phyloP scores from a whole-genome alignment of 768 basidiomycete genomes.

The Paxillus ammoniavirescens region DNA sequence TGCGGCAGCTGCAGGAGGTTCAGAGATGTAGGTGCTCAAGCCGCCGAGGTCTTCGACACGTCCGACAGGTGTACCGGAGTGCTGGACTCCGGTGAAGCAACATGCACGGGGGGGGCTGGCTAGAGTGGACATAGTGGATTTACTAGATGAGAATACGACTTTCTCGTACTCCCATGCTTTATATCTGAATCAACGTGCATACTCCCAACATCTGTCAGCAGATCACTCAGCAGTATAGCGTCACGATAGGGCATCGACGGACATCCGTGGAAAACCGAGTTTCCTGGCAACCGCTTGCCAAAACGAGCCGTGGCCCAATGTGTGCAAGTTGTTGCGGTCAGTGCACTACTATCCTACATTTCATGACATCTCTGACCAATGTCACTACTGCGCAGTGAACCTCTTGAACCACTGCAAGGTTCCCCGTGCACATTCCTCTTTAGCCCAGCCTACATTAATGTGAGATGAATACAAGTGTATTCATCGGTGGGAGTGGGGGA shows the following conservation, averaged over 20 bases:
- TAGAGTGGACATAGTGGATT: constrained; percentile 26
- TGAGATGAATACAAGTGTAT: background rate
- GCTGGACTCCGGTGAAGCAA: constrained; percentile 51
- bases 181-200: background rate
- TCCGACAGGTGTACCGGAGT: constrained; percentile 48
- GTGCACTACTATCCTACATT: constrained; percentile 3
- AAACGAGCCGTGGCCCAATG: background rate
- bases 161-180: background rate
- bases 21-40: constrained; percentile 53
- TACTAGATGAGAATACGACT: background rate
- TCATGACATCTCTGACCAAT: background rate
- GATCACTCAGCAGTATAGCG: background rate
- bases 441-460: constrained; percentile 49
- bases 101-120: constrained; percentile 45
- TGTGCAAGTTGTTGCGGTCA: too few relatives aligned
- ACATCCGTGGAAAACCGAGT: background rate
- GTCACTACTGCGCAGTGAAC: constrained; percentile 30
- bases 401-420: constrained; percentile 52
- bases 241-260: background rate
- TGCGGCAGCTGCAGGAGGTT: constrained; percentile 32
- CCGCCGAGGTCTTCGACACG: constrained; percentile 43
- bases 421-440: constrained; percentile 55
- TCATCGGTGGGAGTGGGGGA: background rate
- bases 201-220: background rate
- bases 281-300: background rate